phyloP scores from a whole-genome alignment of 371 early-diverging fungal species.

The Syncephalastrum monosporum region DNA sequence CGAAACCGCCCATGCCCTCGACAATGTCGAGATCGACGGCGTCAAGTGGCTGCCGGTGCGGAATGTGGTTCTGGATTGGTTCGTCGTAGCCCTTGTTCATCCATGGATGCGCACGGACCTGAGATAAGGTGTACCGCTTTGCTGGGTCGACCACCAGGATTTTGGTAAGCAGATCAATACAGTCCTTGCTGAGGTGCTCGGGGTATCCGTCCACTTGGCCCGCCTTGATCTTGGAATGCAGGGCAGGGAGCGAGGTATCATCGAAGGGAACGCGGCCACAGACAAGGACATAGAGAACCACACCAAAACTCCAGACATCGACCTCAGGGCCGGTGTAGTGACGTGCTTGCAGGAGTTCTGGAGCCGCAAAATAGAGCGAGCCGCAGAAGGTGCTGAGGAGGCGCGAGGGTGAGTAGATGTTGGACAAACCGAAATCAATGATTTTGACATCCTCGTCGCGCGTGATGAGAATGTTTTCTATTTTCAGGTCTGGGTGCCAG shows the following conservation, averaged over 20 bases:
- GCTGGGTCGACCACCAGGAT: constrained; percentile 65
- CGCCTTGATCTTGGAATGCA: constrained; percentile 67
- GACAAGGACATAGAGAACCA: constrained; percentile 83
- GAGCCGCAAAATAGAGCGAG: constrained; percentile 80
- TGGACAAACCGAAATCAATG: constrained; percentile 90
- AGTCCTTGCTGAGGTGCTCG: constrained; percentile 56
- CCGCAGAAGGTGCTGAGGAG: constrained; percentile 82
- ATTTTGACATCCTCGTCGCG: constrained; percentile 58
- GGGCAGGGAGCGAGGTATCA: constrained; percentile 60
- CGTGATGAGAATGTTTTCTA: constrained; percentile 86
- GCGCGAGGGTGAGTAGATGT: constrained; percentile 68
- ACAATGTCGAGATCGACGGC: constrained; percentile 37
- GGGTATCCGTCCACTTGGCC: constrained; percentile 48
- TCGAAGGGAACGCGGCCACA: constrained; percentile 89
- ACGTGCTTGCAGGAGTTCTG: constrained; percentile 83
- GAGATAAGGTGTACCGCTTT: constrained; percentile 58
- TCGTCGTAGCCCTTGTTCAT: constrained; percentile 64
- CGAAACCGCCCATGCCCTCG: constrained; percentile 49
- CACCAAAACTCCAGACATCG: constrained; percentile 92
- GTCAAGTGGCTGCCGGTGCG: constrained; percentile 33
- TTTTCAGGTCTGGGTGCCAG: constrained; percentile 83
- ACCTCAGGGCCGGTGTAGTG: constrained; percentile 88
- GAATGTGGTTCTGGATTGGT: constrained; percentile 35
- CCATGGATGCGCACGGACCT: constrained; percentile 70
- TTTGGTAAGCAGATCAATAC: constrained; percentile 61